phyloP scores from a whole-genome alignment of 208 protist genomes.

The Novymonas esmeraldas region DNA sequence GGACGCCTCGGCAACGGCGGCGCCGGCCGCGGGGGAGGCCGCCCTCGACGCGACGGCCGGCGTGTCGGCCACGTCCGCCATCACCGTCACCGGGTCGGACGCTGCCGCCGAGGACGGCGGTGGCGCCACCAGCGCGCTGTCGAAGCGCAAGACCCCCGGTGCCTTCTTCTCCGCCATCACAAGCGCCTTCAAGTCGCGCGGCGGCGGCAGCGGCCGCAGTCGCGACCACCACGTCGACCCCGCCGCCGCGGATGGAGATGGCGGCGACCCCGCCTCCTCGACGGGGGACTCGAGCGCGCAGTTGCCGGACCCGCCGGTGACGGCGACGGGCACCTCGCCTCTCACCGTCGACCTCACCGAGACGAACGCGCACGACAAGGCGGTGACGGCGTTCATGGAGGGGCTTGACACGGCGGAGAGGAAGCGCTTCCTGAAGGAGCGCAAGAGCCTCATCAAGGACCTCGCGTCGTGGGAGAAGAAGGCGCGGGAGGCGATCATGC shows the following conservation, averaged over 20 bases:
- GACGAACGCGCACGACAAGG: constrained; percentile 4
- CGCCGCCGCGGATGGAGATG: constrained; percentile 6
- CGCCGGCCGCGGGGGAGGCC: background rate
- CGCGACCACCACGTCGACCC: constrained; percentile 14
- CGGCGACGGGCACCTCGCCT: background rate
- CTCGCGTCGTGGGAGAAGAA: constrained; percentile 41
- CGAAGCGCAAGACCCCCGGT: constrained; percentile 17
- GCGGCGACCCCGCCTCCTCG: constrained; percentile 1
- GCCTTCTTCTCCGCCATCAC: constrained; percentile 21
- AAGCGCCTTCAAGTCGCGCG: constrained; percentile 22
- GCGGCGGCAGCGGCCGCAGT: constrained; percentile 1
- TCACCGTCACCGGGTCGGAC: constrained; percentile 11
- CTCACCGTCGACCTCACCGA: background rate
- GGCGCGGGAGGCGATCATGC: constrained; percentile 27
- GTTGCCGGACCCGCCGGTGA: background rate
- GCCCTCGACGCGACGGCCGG: background rate
- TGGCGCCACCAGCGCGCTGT: background rate
- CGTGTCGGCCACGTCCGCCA: constrained; percentile 2
- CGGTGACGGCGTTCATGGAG: constrained; percentile 20
- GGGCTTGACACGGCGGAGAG: constrained; percentile 26
- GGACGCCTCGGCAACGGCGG: background rate
- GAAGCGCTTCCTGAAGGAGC: constrained; percentile 43
- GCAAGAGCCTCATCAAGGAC: constrained; percentile 39
- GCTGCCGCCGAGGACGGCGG: constrained; percentile 10
- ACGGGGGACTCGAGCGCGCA: background rate